A percentile compares a stretch with the other conserved stretches of the same genome.
These are phyloP conservation scores for Uromyces viciae-fabae DNA, from an alignment of 1,284 basidiomycete genomes.

Conservation along the genomic window DNA sequence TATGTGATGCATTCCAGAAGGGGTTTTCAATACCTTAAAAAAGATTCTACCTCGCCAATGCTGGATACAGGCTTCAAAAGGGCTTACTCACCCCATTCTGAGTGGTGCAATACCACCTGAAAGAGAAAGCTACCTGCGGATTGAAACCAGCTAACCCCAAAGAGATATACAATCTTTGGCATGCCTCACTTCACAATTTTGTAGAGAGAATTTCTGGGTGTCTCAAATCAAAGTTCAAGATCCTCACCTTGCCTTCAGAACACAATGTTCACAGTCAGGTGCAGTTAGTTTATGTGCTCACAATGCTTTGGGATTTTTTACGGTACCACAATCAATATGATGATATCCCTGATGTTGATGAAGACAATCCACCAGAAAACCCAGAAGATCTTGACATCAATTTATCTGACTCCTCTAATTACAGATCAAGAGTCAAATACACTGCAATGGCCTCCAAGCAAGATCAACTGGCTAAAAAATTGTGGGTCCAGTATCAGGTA, in stretches of 20 bases:
- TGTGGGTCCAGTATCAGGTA: neutral
- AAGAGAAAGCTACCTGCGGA: neutral
- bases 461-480: neutral
- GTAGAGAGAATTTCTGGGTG: neutral
- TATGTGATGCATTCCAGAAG: neutral
- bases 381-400: neutral
- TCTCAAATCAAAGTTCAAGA: neutral
- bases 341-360: too few species aligned
- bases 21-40: neutral
- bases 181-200: neutral
- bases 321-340: neutral
- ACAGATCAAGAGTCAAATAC: neutral
- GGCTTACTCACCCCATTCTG: neutral
- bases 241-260: neutral
- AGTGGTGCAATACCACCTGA: neutral
- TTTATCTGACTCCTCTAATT: neutral
- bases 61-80: neutral
- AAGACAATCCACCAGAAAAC: too few species aligned
- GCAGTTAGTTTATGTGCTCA: neutral
- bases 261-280: neutral
- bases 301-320: neutral
- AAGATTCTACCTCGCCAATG: neutral
- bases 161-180: neutral
- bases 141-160: neutral
- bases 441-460: neutral